Conservation (phyloP, 2,329 filamentous ascomycete genomes). For the Ceratocystis alfenasii region DNA sequence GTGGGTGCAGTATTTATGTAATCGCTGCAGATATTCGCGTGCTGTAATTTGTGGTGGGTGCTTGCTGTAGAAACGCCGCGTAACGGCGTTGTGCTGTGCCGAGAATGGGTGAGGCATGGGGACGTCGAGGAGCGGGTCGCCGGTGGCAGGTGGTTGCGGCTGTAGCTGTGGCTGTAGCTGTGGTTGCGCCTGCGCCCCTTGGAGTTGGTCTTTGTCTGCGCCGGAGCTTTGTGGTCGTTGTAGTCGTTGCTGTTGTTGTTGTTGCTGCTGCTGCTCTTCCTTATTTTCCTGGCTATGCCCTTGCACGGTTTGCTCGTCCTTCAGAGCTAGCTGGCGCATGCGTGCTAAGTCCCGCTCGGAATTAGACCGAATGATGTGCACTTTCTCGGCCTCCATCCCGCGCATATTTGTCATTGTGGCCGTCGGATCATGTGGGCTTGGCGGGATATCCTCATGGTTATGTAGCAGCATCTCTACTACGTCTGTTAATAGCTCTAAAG, state of each 20-base stretch:
- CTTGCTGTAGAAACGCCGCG: constrained; percentile 87
- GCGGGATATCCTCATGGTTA: constrained; percentile 65
- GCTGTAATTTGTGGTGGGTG: constrained; percentile 71
- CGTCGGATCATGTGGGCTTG: constrained; percentile 56
- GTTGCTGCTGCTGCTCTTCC: constrained; percentile 7
- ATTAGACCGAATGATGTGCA: constrained; percentile 45
- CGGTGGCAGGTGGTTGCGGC: constrained; percentile 19
- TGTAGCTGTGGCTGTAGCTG: neutral
- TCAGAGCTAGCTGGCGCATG: constrained; percentile 34
- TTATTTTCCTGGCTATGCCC: constrained; percentile 13
- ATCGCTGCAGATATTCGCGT: constrained; percentile 70
- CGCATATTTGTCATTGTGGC: constrained; percentile 55
- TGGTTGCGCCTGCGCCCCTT: neutral
- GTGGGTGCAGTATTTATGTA: constrained; percentile 87
- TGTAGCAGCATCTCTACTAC: constrained; percentile 59
- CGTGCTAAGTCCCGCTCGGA: constrained; percentile 43
- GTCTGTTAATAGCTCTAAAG: constrained; percentile 66
- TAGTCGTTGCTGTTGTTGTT: neutral
- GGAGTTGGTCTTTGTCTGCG: neutral
- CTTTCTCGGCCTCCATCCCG: constrained; percentile 50
- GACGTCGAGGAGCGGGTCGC: neutral
- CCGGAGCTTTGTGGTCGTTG: constrained; percentile 6
- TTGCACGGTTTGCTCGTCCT: constrained; percentile 25
- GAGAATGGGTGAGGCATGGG: neutral
- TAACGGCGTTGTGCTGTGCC: constrained; percentile 57